Conservation (phyloP, 75 land plant species). For the Selaginella moellendorffii region DNA sequence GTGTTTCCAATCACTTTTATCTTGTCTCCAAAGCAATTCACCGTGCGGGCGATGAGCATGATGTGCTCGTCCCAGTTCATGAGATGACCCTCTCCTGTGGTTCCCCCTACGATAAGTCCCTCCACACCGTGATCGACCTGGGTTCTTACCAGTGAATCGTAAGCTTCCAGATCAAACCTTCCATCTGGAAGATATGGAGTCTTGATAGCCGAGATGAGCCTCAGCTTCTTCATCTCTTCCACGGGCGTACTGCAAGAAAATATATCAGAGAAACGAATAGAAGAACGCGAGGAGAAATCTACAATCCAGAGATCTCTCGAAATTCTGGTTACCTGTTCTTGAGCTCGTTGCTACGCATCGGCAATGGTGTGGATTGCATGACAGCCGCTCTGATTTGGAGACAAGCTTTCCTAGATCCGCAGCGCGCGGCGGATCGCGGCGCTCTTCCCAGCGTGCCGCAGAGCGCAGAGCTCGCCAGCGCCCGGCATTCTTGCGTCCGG, state of each 20-base stretch:
- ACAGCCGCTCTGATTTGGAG: constrained; percentile 43
- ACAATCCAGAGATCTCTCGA: too few species aligned
- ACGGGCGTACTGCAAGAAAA: constrained; percentile 54
- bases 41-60: constrained; percentile 75
- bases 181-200: constrained; percentile 80
- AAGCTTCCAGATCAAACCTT: constrained; percentile 66
- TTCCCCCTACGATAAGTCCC: constrained; percentile 76
- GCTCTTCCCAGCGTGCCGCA: too few species aligned
- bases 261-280: too few species aligned
- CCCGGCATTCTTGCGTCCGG: too few species aligned
- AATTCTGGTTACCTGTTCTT: constrained; percentile 55
- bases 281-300: too few species aligned
- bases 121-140: constrained; percentile 62
- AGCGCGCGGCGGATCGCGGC: too few species aligned
- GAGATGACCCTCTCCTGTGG: constrained; percentile 84
- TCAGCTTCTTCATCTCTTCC: constrained; percentile 47
- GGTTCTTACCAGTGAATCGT: constrained; percentile 40
- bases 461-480: too few species aligned
- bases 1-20: constrained; percentile 81
- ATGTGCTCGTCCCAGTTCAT: constrained; percentile 93
- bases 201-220: constrained; percentile 69
- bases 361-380: constrained; percentile 34
- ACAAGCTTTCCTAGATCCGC: too few species aligned
- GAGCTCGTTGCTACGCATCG: constrained; percentile 48
- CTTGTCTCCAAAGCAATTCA: constrained; percentile 47